Base-by-base conservation (phyloP, 2,329 filamentous ascomycete genomes). In the Drechslerella coelobrocha region DNA sequence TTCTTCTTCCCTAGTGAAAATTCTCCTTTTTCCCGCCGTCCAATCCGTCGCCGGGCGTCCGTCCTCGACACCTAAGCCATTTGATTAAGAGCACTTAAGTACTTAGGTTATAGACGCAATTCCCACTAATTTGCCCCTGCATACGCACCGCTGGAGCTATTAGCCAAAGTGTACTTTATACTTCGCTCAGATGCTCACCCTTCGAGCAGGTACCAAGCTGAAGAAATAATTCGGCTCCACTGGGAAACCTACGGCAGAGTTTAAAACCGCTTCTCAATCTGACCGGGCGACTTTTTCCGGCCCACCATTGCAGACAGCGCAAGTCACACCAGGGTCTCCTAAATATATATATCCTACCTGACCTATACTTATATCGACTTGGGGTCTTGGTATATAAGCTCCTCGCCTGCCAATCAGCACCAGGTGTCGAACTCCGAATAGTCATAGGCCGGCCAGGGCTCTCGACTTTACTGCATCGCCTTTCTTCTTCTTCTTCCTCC, bases 81-180 rank as follows among this genome's bases (percentile, higher is more conserved):
- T n/a, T n/a, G n/a, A n/a, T n/a, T n/a, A n/a, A n/a, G n/a, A n/a
- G n/a, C n/a, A n/a, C n/a, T n/a, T n/a, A n/a, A n/a, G n/a, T n/a
- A n/a, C n/a, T 45, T 45, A 45, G 19, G 41, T 19, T 45, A 19
- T 45, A 45, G n/a, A n/a, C n/a, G n/a, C 21, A n/a, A 10, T 45
- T 39, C 34, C 31, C 47, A 57, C 55, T 50, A 68, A 68, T 68
- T 69, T 69, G 60, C 65, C 65, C 65, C 65, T 69, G 65, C 65
- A 69, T 45, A 45, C n/a, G n/a, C n/a, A n/a, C n/a, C n/a, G n/a
- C n/a, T n/a, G n/a, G n/a, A n/a, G n/a, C n/a, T n/a, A n/a, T n/a
- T 19, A 21, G 41, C 41, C 14, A 19, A 45, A 45, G 41, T 19
- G 17, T 8, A n/a, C 14, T 5, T 8, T 23, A n/a, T 14, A 41